Conservation (phyloP, 805 yeast species). For the Saccharomycopsis vini region DNA sequence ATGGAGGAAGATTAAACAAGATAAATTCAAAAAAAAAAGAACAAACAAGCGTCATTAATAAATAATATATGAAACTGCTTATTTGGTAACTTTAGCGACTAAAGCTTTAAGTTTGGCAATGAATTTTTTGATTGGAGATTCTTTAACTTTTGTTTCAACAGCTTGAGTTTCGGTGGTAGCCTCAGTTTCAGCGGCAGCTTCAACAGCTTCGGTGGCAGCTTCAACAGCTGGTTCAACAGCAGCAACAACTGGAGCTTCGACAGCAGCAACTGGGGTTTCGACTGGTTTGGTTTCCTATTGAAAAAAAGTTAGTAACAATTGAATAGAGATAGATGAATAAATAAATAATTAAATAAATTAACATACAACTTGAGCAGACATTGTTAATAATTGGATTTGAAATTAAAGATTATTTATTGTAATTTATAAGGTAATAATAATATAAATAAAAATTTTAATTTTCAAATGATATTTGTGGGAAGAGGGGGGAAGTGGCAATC, state of each 20-base stretch:
- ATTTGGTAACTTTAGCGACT: conserved; percentile 17
- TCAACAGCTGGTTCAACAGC: conserved; percentile 5
- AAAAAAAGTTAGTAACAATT: neutral
- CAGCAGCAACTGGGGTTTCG: conserved; percentile 11
- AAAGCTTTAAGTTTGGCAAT: conserved; percentile 17
- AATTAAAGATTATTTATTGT: too few species aligned
- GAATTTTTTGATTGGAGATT: conserved; percentile 15
- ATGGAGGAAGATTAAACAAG: neutral
- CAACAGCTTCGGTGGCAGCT: conserved; percentile 4
- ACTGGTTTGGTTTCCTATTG: conserved; percentile 6
- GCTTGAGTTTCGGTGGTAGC: conserved; percentile 1
- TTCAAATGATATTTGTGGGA: too few species aligned
- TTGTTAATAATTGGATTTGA: neutral
- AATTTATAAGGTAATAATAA: too few species aligned
- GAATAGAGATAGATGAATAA: neutral
- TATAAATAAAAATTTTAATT: too few species aligned
- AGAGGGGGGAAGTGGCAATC: too few species aligned
- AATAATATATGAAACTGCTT: neutral
- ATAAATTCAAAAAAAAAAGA: neutral
- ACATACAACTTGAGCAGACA: conserved; percentile 3
- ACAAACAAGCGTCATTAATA: conserved; percentile 1
- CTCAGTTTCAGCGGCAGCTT: conserved; percentile 6
- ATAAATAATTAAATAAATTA: neutral
- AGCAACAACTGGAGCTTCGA: conserved; percentile 9
- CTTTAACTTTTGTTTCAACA: conserved; percentile 13